Evolutionary conservation across 106 monocot species (phyloP).

Genomic region (Iris macrosiphon): DNA sequence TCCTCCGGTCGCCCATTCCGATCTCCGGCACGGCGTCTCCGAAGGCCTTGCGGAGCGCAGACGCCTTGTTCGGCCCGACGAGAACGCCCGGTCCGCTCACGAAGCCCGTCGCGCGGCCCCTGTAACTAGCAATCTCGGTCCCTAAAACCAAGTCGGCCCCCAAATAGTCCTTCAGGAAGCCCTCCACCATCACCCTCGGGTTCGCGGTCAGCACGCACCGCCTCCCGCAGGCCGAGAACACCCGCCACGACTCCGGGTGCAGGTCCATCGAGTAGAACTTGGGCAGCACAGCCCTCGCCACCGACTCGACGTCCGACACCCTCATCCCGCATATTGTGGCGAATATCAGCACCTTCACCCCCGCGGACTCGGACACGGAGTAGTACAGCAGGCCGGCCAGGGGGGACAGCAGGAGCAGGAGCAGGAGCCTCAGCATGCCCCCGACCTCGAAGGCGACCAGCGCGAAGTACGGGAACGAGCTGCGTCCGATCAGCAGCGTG

Average conservation of each 20-base stretch:
- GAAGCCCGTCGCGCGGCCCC: conserved; percentile 30
- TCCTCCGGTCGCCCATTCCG: conserved; percentile 3
- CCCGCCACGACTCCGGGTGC: conserved; percentile 35
- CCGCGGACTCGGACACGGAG: conserved; percentile 32
- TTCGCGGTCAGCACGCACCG: conserved; percentile 36
- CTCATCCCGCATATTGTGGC: conserved; percentile 20
- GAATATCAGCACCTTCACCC: conserved; percentile 27
- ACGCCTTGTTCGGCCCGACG: conserved; percentile 2
- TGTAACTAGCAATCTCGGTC: conserved; percentile 27
- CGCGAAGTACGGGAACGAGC: conserved; percentile 71
- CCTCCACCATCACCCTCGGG: conserved; percentile 47
- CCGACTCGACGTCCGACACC: conserved; percentile 23
- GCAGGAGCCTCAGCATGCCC: conserved; percentile 37
- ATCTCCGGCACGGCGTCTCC: conserved; percentile 6
- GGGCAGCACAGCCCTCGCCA: conserved; percentile 39
- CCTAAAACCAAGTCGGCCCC: conserved; percentile 38
- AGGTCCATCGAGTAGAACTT: conserved; percentile 48
- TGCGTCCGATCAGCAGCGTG: conserved; percentile 29
- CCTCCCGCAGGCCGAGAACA: conserved; percentile 37
- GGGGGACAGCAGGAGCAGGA: conserved; percentile 19
- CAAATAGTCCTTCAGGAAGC: conserved; percentile 41
- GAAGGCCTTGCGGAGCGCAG: background rate
- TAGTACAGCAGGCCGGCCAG: conserved; percentile 21
- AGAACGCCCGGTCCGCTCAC: conserved; percentile 8
- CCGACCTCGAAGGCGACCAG: conserved; percentile 64